Conservation (phyloP, 768 basidiomycete species). For the Candolleomyces aberdarensis region DNA sequence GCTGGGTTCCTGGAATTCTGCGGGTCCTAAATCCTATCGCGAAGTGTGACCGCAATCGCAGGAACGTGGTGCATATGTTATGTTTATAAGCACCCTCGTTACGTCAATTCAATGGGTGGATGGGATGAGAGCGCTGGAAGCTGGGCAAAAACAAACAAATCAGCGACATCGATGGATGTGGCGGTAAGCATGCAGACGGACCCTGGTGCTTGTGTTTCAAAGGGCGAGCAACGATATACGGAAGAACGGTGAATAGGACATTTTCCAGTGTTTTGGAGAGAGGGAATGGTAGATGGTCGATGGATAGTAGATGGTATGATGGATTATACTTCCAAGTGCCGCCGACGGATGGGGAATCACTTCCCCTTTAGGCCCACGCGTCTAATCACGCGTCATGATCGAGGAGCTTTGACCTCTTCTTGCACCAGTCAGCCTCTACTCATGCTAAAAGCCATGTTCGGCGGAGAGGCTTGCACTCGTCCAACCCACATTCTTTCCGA, state of each 20-base stretch:
- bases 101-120: background rate
- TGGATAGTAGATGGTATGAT: too few species aligned
- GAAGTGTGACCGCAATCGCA: background rate
- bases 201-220: background rate
- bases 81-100: background rate
- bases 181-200: background rate
- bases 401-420: background rate
- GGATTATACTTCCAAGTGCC: too few species aligned
- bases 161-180: background rate
- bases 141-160: background rate
- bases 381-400: too few species aligned
- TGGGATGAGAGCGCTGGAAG: background rate
- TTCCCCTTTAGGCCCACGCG: background rate
- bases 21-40: background rate
- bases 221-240: constrained; percentile 1
- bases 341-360: background rate
- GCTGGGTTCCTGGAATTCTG: too few species aligned
- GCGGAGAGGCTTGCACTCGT: background rate
- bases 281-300: background rate
- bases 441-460: background rate
- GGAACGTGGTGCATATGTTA: constrained; percentile 5
- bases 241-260: constrained; percentile 8
- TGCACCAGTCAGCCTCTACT: background rate
- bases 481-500: background rate
- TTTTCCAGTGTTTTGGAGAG: background rate